Percentiles rank a stretch among this genome's conserved stretches.
Evolutionary conservation across 352 stramenopile genomes (phyloP).

Genomic region (Pythium oligandrum): DNA sequence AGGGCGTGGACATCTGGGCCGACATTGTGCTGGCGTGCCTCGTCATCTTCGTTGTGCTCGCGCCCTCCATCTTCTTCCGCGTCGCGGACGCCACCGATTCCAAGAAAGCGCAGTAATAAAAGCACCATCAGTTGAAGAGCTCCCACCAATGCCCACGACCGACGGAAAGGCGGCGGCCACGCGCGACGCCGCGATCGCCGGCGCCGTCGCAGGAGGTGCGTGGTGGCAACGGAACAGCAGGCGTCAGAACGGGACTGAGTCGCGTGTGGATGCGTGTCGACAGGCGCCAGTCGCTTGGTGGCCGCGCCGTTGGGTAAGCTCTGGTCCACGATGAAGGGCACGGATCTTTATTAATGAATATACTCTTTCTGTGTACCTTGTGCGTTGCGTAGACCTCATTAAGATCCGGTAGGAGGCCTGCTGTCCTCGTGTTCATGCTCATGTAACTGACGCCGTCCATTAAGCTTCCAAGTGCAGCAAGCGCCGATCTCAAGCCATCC

Average conservation of each 20-base stretch:
- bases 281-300: slow-evolving; percentile 53
- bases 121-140: neutral
- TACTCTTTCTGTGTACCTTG: neutral
- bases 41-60: slow-evolving; percentile 65
- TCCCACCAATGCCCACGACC: slow-evolving; percentile 6
- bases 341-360: slow-evolving; percentile 4
- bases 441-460: neutral
- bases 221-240: no score
- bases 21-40: slow-evolving; percentile 55
- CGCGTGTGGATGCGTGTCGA: slow-evolving; percentile 25
- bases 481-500: slow-evolving; percentile 28
- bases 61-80: slow-evolving; percentile 54
- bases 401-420: slow-evolving; percentile 51
- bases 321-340: neutral
- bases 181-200: slow-evolving; percentile 44
- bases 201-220: slow-evolving; percentile 56
- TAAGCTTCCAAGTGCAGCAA: slow-evolving; percentile 72
- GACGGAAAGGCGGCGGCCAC: slow-evolving; percentile 21
- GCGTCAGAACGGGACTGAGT: no score
- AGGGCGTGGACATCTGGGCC: slow-evolving; percentile 31
- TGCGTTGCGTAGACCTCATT: slow-evolving; percentile 38
- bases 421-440: neutral
- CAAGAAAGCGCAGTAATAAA: slow-evolving; percentile 18
- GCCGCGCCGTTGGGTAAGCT: slow-evolving; percentile 61
- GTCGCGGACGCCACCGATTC: slow-evolving; percentile 4